Base-by-base conservation (phyloP, 495 filamentous ascomycete genomes). In the Hyaloscypha hepaticicola region DNA sequence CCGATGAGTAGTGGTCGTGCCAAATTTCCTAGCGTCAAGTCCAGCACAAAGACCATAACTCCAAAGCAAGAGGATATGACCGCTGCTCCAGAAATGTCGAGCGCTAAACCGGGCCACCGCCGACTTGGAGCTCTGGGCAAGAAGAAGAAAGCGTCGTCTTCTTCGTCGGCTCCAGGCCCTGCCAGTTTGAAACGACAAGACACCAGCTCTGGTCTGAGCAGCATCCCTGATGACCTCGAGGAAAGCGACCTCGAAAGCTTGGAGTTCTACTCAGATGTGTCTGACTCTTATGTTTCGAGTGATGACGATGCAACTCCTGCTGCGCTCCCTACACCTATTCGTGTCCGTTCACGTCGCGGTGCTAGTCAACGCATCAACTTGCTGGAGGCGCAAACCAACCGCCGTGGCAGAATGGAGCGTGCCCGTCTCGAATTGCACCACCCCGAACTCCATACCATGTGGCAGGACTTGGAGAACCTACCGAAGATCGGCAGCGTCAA, bases 381-480 rank as follows among this genome's bases (percentile, higher is more conserved):
- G 21, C 9, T 72, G 65, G 65, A 69, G 53, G 22, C 68, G 58
- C 8, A 72, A 24, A 22, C 22, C 25, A 53, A 16, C 25, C 55
- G 63, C n/a, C 45, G 68, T 50, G 64, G 68, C 70, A 49, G 71
- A 72, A 53, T 48, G 48, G 68, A 75, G 61, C 69, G 77, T 65
- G 70, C 71, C 62, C 88, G 87, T 61, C 85, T 97, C 7, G 90
- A 93, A 70, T 75, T 78, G 8, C 78, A 88, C 41, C 95, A 99
- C 74, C 92, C 95, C 1, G 81, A 83, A 38, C 80, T 99, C 48
- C 74, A 69, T 24, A 91, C 86, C 0, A 95, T 97, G 88, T 99
- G 93, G 93, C 76, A 83, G 4, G 84, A 88, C 29, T 82, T 98
- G 1, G 81, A 85, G 72, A 77, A 85, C 3, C 82, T 86, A 60